Percentiles rank a stretch among this genome's conserved stretches.
Conservation (phyloP, 2,329 filamentous ascomycete species). For the Paecilomyces niveus region DNA sequence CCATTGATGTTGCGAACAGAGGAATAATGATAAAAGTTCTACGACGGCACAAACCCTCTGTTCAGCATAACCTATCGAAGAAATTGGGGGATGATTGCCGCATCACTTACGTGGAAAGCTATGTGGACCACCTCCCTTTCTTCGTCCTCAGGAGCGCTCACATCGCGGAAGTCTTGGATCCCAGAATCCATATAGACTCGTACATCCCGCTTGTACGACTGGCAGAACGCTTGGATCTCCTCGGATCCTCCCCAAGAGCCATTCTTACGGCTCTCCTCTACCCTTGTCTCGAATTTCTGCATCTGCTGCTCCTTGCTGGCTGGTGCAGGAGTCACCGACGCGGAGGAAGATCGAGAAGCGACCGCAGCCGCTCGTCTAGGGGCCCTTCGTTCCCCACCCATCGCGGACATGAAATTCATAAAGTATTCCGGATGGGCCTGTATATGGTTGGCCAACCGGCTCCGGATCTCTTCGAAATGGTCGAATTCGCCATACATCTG, state of each 20-base stretch:
- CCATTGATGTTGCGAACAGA: slow-evolving; percentile 56
- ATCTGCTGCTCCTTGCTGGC: slow-evolving; percentile 50
- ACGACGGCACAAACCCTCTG: slow-evolving; percentile 11
- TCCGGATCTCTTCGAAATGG: slow-evolving; percentile 52
- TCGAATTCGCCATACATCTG: slow-evolving; percentile 58
- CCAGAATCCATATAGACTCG: slow-evolving; percentile 47
- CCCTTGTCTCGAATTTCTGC: slow-evolving; percentile 49
- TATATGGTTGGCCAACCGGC: slow-evolving; percentile 56
- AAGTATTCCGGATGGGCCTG: slow-evolving; percentile 54
- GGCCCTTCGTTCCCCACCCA: slow-evolving; percentile 51
- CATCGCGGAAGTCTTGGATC: slow-evolving; percentile 38
- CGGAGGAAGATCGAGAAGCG: slow-evolving; percentile 37
- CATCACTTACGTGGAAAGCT: slow-evolving; percentile 53
- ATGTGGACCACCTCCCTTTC: slow-evolving; percentile 44
- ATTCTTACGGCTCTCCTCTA: slow-evolving; percentile 53
- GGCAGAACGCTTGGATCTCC: slow-evolving; percentile 60
- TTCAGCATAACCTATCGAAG: not conserved
- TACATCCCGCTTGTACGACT: slow-evolving; percentile 55
- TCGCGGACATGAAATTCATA: slow-evolving; percentile 54
- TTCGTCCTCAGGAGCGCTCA: slow-evolving; percentile 32
- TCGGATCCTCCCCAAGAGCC: slow-evolving; percentile 61
- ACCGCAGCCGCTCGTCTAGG: slow-evolving; percentile 44
- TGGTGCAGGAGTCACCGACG: slow-evolving; percentile 39
- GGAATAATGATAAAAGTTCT: slow-evolving; percentile 61
- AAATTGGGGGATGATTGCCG: not conserved